Base-by-base conservation (phyloP, 2,329 filamentous ascomycete genomes). In the Colletotrichum nymphaeae region DNA sequence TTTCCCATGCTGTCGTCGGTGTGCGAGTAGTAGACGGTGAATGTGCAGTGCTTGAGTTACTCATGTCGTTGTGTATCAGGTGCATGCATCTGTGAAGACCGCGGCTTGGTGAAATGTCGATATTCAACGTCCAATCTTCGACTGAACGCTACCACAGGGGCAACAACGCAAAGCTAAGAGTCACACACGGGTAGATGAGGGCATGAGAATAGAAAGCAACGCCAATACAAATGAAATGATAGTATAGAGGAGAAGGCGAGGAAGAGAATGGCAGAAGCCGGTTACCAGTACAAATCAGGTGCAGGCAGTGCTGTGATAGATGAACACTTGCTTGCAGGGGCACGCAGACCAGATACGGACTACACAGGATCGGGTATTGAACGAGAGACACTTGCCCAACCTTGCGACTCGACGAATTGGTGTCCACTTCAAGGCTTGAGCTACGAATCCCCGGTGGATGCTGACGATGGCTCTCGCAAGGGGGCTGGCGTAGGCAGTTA, bases 1-100 rank as follows among this genome's bases (percentile, higher is more conserved):
- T 42, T n/a, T 72, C 58, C 58, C 65, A 69, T 59, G 52, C 58
- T 63, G 65, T 69, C 26, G 28, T 72, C 11, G 30, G 65, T 2
- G 42, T 59, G 19, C 53, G 30, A 52, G 52, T 55, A 30, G 53
- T 35, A 14, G n/a, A 26, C 16, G 37, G 57, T 19, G 37, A 22
- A 26, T 49, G 12, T 49, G 58, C 46, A 8, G n/a, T 46, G 12
- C 35, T 14, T 19, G 60, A 28, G 12, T 59, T 11, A 24, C 26
- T 19, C 12, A 30, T 30, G 7, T 14, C 42, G 19, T 19, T 46
- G 11, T 22, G 37, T 22, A 64, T 57, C 32, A 26, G 12, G 11
- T 9, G 30, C 4, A 24, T 5, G 9, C 35, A 52, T 52, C 14
- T 12, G 14, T 5, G 26, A 57, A 5, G 7, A 24, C n/a, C 19